Evolutionary conservation across 2,329 filamentous ascomycete species (phyloP), one percentile per base, ranked within the genome.

Genomic region (Endocalyx cinctus): DNA sequence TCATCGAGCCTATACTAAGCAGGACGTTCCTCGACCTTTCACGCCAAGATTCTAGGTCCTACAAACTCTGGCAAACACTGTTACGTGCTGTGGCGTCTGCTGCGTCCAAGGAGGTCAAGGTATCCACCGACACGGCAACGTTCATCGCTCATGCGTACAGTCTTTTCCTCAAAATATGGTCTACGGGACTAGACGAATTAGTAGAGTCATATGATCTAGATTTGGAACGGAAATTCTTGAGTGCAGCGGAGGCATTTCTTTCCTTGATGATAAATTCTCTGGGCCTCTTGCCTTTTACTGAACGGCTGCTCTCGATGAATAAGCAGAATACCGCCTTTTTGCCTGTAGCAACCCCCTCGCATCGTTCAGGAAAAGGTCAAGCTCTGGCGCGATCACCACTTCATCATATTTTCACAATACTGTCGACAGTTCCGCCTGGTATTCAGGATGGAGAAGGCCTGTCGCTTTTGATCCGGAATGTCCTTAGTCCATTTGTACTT

Each of bases 91-190:
- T 88, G 17, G 73, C 79, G 3, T 72, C 74, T 30, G 84, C 84
- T 25, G 82, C 82, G 16, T 74, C 72, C 26, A 94, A 95, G 59
- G 92, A 98, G 59, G 83, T 98, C 47, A 94, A 90, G 49, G 81
- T 89, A 6, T 88, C 87, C 0, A 74, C 75, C 10, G 90, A 97
- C 41, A 86, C 88, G 2, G 84, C 86, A 51, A 75, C 79, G 40
- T 90, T 89, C 38, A 72, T 95, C 41, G 82, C 84, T 15, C 71
- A 77, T 26, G 70, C 88, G 15, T 71, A 90, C 31, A 78, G 78
- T 26, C 60, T 88, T 15, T 63, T 95, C 6, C 74, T 78, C 30
- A 76, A 72, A 17, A 58, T 89, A 3, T 94, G 88, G 87, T 66
- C 66, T 13, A 56, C 51, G 10, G 77, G 76, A 13, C 72, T 82